A percentile compares a stretch with the other conserved stretches of the same genome.
These are phyloP conservation scores for Moricandia arvensis DNA, from an alignment of 345 rosid genomes.

Conservation along the genomic window DNA sequence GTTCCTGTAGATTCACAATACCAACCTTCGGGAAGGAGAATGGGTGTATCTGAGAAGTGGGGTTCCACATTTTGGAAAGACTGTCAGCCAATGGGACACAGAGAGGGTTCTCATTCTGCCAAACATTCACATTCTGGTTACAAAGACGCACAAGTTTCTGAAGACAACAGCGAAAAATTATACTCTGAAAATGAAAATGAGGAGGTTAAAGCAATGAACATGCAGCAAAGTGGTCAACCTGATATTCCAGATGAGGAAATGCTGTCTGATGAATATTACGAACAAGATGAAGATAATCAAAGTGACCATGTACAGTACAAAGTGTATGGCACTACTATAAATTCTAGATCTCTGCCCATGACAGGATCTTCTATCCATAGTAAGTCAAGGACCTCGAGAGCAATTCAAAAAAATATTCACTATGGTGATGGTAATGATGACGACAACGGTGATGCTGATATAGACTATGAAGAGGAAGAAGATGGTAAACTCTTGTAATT, in stretches of 20 bases:
- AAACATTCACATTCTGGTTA: slow-evolving; percentile 57
- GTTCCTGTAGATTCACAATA: background rate
- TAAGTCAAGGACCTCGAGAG: slow-evolving; percentile 59
- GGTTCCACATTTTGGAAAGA: slow-evolving; percentile 98
- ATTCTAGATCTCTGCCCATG: slow-evolving; percentile 52
- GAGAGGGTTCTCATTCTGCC: slow-evolving; percentile 65
- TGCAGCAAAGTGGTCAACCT: slow-evolving; percentile 61
- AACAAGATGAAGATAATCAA: slow-evolving; percentile 98
- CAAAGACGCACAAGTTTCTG: slow-evolving; percentile 54
- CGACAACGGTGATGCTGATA: slow-evolving; percentile 58
- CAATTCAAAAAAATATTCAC: slow-evolving; percentile 40
- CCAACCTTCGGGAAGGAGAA: slow-evolving; percentile 55
- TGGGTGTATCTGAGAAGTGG: slow-evolving; percentile 72
- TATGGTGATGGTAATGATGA: slow-evolving; percentile 39
- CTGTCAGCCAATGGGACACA: slow-evolving; percentile 77
- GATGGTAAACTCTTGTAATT: slow-evolving; percentile 62
- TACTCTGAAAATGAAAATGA: slow-evolving; percentile 67
- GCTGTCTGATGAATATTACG: slow-evolving; percentile 99
- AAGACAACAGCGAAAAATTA: slow-evolving; percentile 54
- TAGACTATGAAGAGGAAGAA: slow-evolving; percentile 80
- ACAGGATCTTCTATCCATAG: slow-evolving; percentile 44
- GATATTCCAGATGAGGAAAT: slow-evolving; percentile 98
- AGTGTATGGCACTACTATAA: slow-evolving; percentile 54
- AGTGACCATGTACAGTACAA: slow-evolving; percentile 66
- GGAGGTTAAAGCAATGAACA: slow-evolving; percentile 50